Evolutionary conservation across 2,329 filamentous ascomycete genomes (phyloP).

Genomic region (Stagonosporopsis vannaccii): DNA sequence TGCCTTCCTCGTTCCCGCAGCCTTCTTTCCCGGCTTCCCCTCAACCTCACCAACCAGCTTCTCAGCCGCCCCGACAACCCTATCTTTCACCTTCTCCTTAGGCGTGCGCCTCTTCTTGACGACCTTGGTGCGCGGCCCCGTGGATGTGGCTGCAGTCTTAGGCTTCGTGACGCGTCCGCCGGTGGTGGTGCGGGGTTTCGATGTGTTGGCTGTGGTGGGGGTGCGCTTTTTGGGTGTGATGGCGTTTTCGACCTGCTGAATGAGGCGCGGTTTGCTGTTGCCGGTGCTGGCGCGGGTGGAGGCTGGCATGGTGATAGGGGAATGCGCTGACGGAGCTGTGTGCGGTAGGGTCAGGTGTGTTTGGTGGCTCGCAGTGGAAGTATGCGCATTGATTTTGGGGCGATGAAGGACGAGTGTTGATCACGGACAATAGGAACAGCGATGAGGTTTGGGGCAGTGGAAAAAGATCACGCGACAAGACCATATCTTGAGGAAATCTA

Average conservation of each 20-base stretch:
- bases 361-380: not conserved
- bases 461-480: not conserved
- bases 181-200: slow-evolving; percentile 38
- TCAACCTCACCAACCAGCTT: slow-evolving; percentile 34
- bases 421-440: no score
- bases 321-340: not conserved
- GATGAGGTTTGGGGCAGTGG: not conserved
- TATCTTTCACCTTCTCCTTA: slow-evolving; percentile 38
- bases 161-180: slow-evolving; percentile 41
- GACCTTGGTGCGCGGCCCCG: slow-evolving; percentile 26
- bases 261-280: slow-evolving; percentile 60
- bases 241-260: slow-evolving; percentile 58
- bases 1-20: slow-evolving; percentile 10
- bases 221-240: slow-evolving; percentile 45
- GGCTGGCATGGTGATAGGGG: slow-evolving; percentile 7
- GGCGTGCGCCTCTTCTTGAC: slow-evolving; percentile 36
- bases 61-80: slow-evolving; percentile 32
- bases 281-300: slow-evolving; percentile 21
- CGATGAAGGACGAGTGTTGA: no score
- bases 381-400: not conserved
- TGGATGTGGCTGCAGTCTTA: slow-evolving; percentile 21
- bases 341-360: not conserved
- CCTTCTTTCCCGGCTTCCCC: slow-evolving; percentile 41
- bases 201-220: slow-evolving; percentile 50
- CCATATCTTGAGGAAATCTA: not conserved